Percentiles rank a stretch among this genome's conserved stretches.
Conservation (phyloP, 805 yeast genomes). For the Schwanniomyces vanrijiae region DNA sequence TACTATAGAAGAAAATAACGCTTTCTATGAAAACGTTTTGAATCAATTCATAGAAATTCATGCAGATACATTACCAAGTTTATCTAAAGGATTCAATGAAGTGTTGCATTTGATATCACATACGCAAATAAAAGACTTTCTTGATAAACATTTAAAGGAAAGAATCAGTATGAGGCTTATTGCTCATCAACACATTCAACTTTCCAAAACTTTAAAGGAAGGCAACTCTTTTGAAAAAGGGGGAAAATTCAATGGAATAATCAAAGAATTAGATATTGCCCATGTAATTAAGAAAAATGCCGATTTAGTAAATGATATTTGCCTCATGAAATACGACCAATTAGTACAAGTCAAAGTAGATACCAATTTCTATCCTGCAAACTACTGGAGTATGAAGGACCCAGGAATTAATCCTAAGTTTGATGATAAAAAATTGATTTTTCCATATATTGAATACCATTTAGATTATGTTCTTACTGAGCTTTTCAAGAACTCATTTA, state of each 20-base stretch:
- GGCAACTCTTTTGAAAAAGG: conserved; percentile 49
- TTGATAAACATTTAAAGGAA: conserved; percentile 77
- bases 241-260: conserved; percentile 55
- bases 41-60: conserved; percentile 68
- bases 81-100: conserved; percentile 82
- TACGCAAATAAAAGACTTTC: conserved; percentile 55
- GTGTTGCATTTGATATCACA: conserved; percentile 48
- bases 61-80: conserved; percentile 76
- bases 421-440: conserved; percentile 52
- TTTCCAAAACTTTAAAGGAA: conserved; percentile 42
- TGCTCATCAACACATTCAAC: conserved; percentile 79
- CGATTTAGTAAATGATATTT: conserved; percentile 78
- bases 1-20: conserved; percentile 52
- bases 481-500: conserved; percentile 78
- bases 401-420: conserved; percentile 12
- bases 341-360: conserved; percentile 61
- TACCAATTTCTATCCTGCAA: conserved; percentile 27
- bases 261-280: conserved; percentile 63
- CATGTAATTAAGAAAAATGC: conserved; percentile 63
- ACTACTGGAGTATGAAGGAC: conserved; percentile 30
- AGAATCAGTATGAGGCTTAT: conserved; percentile 84
- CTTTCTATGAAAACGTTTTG: conserved; percentile 51
- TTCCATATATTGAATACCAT: conserved; percentile 87
- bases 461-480: conserved; percentile 87
- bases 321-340: conserved; percentile 80